Percentiles rank a stretch among this genome's conserved stretches.
phyloP scores from a whole-genome alignment of 768 basidiomycete genomes.

The Auriscalpium orientale region DNA sequence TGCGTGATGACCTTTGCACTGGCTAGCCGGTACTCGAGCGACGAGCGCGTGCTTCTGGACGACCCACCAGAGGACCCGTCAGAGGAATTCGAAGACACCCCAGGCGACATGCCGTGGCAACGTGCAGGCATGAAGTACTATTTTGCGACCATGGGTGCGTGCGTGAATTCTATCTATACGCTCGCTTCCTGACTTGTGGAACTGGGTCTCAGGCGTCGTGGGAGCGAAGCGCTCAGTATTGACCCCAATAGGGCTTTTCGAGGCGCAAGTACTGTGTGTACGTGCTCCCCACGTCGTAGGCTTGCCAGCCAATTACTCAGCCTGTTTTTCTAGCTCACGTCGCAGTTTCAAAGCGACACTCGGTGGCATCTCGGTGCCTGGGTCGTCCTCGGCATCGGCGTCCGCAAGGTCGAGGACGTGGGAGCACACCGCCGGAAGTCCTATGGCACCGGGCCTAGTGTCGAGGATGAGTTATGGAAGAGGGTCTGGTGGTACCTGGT shows the following conservation, averaged over 20 bases:
- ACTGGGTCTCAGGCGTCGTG: conserved; percentile 36
- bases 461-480: conserved; percentile 45
- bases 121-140: conserved; percentile 58
- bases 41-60: conserved; percentile 19
- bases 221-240: conserved; percentile 42
- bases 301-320: neutral
- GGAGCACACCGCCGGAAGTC: conserved; percentile 39
- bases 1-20: conserved; percentile 24
- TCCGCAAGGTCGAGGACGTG: conserved; percentile 50
- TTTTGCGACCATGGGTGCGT: conserved; percentile 43
- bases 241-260: conserved; percentile 51
- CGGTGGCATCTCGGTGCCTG: conserved; percentile 35
- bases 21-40: conserved; percentile 22
- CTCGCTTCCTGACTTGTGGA: conserved; percentile 6
- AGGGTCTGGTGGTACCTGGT: conserved; percentile 51
- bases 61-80: conserved; percentile 21
- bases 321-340: conserved; percentile 33
- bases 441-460: conserved; percentile 20
- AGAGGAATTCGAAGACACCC: conserved; percentile 19
- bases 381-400: conserved; percentile 33
- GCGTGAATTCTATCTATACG: neutral
- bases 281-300: conserved; percentile 17
- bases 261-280: conserved; percentile 51
- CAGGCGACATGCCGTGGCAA: conserved; percentile 33
- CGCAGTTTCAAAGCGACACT: conserved; percentile 39